Percentiles rank a stretch among this genome's conserved stretches.
phyloP scores from a whole-genome alignment of 164 flowering plant genomes.

The Taxillus chinensis region DNA sequence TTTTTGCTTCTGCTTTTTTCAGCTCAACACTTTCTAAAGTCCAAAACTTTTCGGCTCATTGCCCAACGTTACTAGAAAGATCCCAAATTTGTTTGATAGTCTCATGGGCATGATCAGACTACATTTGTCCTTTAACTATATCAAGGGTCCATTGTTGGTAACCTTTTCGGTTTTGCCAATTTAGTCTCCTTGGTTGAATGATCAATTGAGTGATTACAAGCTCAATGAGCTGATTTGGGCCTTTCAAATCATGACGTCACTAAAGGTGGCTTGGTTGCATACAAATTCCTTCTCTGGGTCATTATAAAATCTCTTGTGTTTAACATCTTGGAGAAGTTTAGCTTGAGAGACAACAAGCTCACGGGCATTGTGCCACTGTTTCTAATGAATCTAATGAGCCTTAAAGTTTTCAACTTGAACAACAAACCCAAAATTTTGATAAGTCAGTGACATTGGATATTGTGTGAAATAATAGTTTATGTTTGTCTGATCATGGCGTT shows the following conservation, averaged over 20 bases:
- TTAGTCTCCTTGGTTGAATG: slow-evolving; percentile 36
- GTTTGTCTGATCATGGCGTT: slow-evolving; percentile 30
- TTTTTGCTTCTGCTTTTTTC: too few species aligned
- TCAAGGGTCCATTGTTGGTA: slow-evolving; percentile 28
- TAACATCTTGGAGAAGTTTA: slow-evolving; percentile 17
- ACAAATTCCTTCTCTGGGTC: slow-evolving; percentile 43
- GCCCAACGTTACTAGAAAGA: slow-evolving; percentile 24
- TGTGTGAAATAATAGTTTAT: slow-evolving; percentile 33
- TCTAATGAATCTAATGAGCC: slow-evolving; percentile 17
- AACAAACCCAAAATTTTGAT: slow-evolving; percentile 42
- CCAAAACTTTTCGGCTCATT: slow-evolving; percentile 26
- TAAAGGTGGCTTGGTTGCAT: slow-evolving; percentile 37
- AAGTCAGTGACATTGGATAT: slow-evolving; percentile 24
- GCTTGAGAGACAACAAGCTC: slow-evolving; percentile 40
- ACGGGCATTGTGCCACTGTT: slow-evolving; percentile 48
- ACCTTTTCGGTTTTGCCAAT: slow-evolving; percentile 23
- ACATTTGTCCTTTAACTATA: slow-evolving; percentile 22
- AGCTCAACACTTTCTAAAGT: neutral
- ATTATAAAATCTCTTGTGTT: slow-evolving; percentile 37
- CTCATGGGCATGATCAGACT: slow-evolving; percentile 21
- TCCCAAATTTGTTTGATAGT: slow-evolving; percentile 35
- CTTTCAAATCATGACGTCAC: slow-evolving; percentile 36
- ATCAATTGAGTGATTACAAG: slow-evolving; percentile 15
- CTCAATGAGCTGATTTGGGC: slow-evolving; percentile 35
- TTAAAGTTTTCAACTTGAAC: slow-evolving; percentile 37